A percentile compares a stretch with the other conserved stretches of the same genome.
phyloP scores from a whole-genome alignment of 352 stramenopile genomes.

The Pilasporangium apinafurcum region DNA sequence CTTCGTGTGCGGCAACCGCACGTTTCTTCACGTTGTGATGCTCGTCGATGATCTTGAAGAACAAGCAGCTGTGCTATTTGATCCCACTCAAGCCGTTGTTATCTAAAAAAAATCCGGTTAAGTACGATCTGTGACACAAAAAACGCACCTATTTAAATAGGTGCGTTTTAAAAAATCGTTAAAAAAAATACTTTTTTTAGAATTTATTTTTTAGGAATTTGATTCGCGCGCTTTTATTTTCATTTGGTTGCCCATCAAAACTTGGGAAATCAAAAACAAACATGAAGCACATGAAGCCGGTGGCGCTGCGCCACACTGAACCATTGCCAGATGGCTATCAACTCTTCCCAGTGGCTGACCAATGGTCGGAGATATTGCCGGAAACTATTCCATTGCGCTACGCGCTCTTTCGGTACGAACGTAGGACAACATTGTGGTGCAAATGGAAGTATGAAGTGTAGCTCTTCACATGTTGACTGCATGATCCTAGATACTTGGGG shows the following conservation, averaged over 20 bases:
- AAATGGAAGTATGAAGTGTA: background rate
- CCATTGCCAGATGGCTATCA: slow-evolving; percentile 48
- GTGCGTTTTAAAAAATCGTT: too few relatives aligned
- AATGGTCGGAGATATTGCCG: slow-evolving; percentile 70
- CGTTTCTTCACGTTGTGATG: too few relatives aligned
- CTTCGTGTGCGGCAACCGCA: too few relatives aligned
- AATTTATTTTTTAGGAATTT: background rate
- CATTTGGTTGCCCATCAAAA: too few relatives aligned
- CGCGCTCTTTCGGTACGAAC: slow-evolving; percentile 60
- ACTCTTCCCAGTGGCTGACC: slow-evolving; percentile 57
- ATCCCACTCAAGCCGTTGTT: too few relatives aligned
- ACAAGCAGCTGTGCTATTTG: too few relatives aligned
- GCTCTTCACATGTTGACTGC: background rate
- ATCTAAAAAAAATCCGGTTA: too few relatives aligned
- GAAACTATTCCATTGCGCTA: slow-evolving; percentile 61
- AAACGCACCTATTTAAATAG: too few relatives aligned
- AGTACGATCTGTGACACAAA: background rate
- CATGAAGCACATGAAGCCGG: slow-evolving; percentile 73
- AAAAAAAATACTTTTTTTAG: slow-evolving; percentile 1
- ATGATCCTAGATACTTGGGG: slow-evolving; percentile 40
- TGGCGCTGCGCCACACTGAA: slow-evolving; percentile 33
- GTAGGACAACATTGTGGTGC: background rate
- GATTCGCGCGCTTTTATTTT: too few relatives aligned
- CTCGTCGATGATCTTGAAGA: too few relatives aligned
- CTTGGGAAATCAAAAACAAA: background rate